Evolutionary conservation across 2,329 filamentous ascomycete species (phyloP), one percentile per base, ranked within the genome.

Genomic region (Colletotrichum camelliae): DNA sequence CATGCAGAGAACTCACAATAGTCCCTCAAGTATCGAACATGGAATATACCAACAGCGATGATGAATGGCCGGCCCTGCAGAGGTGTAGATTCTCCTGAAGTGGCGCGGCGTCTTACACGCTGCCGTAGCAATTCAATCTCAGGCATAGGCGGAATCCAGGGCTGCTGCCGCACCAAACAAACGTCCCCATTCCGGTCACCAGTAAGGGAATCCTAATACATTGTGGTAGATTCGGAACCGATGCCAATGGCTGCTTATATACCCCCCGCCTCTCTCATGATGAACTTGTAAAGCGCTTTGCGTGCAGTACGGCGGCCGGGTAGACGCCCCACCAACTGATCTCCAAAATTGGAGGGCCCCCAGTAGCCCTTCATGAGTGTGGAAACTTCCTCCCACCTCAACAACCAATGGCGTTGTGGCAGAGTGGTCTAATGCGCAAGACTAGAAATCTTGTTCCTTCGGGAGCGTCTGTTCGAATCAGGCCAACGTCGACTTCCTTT

Each of bases 381-480:
- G 5, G 0, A 27, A 27, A 6, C 3, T 7, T 1, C 5, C 5
- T 0, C 1, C 0, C 7, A 0, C 12, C 55, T 21, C 21, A 37
- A 67, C 37, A 21, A 21, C n/a, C n/a, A 48, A 48, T n/a, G 70
- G 70, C 70, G 70, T 72, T 57, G 70, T 72, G 70, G 70, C 70
- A 72, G 70, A 72, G 62, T 72, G 70, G 70, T 72, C 70, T 72
- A 72, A 72, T 72, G 70, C 70, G 70, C 70, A 72, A 60, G 70
- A 72, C 70, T 72, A 72, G 70, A 72, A 72, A 72, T 72, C 70
- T 60, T 72, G 70, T 72, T 72, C 70, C 70, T 72, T 72, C 70
- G 70, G 70, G 70, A 72, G 70, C 70, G 61, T 71, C 69, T 71
- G 69, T 72, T 72, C 70, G 70, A 72, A 72, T 72, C 70, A 72